Evolutionary conservation across 225 moss, liverwort and hornwort genomes (phyloP).

Genomic region (Physcomitrium patens): DNA sequence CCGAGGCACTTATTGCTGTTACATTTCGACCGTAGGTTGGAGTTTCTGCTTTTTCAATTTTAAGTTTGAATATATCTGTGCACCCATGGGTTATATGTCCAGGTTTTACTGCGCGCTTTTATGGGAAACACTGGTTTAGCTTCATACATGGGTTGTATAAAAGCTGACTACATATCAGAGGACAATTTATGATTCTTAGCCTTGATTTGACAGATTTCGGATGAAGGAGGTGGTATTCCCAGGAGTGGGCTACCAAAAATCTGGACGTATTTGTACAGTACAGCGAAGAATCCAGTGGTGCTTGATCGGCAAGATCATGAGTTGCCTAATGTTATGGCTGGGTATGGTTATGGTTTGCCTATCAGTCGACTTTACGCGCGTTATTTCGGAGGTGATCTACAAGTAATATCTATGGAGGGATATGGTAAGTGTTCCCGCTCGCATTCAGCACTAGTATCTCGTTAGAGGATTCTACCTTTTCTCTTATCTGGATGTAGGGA

Average conservation of each 20-base stretch:
- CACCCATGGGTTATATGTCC: not conserved
- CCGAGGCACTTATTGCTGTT: too few species aligned
- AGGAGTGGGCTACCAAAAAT: constrained; percentile 85
- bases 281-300: constrained; percentile 65
- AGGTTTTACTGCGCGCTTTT: constrained; percentile 9
- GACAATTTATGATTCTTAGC: not conserved
- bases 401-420: constrained; percentile 89
- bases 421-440: constrained; percentile 55
- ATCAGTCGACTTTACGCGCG: constrained; percentile 86
- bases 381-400: constrained; percentile 89
- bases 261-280: constrained; percentile 89
- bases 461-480: not conserved
- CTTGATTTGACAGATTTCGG: constrained; percentile 75
- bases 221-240: constrained; percentile 92
- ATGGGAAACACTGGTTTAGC: not conserved
- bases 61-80: too few species aligned
- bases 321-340: constrained; percentile 86
- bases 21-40: too few species aligned
- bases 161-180: not conserved
- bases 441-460: not conserved
- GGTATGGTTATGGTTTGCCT: constrained; percentile 88
- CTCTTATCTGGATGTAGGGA: not conserved
- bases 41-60: too few species aligned
- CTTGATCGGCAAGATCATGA: constrained; percentile 64
- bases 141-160: not conserved